Conservation (phyloP, 768 basidiomycete species). For the Rhizopogon sp. region DNA sequence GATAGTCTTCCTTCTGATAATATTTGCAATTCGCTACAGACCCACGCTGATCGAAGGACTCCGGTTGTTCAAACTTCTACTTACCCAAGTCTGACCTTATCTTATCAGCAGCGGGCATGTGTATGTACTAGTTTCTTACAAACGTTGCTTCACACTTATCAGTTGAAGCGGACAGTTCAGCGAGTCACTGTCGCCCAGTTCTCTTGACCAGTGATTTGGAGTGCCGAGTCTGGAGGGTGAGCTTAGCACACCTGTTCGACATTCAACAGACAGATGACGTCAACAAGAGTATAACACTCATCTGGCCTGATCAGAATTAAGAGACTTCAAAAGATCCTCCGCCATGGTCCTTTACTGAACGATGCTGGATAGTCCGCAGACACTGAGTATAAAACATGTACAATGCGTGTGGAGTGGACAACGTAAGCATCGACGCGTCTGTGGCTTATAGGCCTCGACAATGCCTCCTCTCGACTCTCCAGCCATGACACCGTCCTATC, state of each 20-base stretch:
- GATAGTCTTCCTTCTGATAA: too few relatives aligned
- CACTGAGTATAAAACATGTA: background rate
- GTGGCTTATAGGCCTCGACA: background rate
- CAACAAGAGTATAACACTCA: background rate
- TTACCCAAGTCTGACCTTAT: background rate
- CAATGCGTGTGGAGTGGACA: background rate
- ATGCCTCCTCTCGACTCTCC: too few relatives aligned
- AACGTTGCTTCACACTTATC: background rate
- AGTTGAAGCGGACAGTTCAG: background rate
- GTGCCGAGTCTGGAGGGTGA: constrained; percentile 53
- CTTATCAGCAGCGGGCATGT: background rate
- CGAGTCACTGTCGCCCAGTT: background rate
- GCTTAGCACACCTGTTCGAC: constrained; percentile 55
- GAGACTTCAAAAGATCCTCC: background rate
- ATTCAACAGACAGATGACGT: background rate
- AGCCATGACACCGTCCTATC: too few relatives aligned
- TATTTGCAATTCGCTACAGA: too few relatives aligned
- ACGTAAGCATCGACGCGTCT: background rate
- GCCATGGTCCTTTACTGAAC: background rate
- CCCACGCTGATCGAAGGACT: too few relatives aligned
- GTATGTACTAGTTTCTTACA: background rate
- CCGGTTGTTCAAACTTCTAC: background rate
- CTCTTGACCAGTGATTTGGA: constrained; percentile 49
- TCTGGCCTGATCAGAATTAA: constrained; percentile 7
- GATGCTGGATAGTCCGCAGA: too few relatives aligned